Base-by-base conservation (phyloP, 208 protist genomes). In the Trypanosomatidae sp. region DNA sequence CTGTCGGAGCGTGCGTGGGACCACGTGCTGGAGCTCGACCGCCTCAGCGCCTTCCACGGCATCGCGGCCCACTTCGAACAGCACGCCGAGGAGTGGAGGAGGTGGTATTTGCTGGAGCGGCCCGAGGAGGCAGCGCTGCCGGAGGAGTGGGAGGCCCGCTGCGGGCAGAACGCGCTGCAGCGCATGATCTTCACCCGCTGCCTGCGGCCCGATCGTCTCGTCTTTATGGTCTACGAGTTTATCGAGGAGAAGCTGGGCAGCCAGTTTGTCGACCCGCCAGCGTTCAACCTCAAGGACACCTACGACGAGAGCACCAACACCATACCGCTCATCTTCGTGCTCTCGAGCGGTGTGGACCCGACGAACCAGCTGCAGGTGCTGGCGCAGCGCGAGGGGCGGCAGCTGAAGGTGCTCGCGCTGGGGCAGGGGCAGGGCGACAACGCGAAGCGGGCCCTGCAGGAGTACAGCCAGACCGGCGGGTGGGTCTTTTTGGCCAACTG, bases 401-500 rank as follows among this genome's bases (percentile, higher is more conserved):
- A 79, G 64, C 91, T 99, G 49, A 95, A 95, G 71, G 94, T 90
- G 28, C 89, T 99, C 0, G 95, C 99, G 19, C 90, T 99, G 2
- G 99, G 98, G 10, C 98, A 99, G 80, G 99, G 98, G 17, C 98
- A 99, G 84, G 93, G 93, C 59, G 88, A 97, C 22, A 98, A 97
- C 66, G 98, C 98, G 9, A 95, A 91, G 84, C 83, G 93, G 9
- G 86, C 97, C 0, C 94, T 99, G 62, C 82, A 95, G 74, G 91
- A 99, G 74, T 97, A 89, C 82, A 89, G 92, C 52, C 86, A 93
- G 74, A 94, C 89, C 10, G 98, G 98, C 43, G 91, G 97, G 50
- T 99, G 99, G 99, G 97, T 99, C 2, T 99, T 99, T 83, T 81
- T 99, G 55, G 98, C 98, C 58, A 99, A 99, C 88, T 99, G 99